A percentile compares a stretch with the other conserved stretches of the same genome.
Evolutionary conservation across 108 stramenopile genomes (phyloP).

Genomic region (Cyclotella distinguenda): DNA sequence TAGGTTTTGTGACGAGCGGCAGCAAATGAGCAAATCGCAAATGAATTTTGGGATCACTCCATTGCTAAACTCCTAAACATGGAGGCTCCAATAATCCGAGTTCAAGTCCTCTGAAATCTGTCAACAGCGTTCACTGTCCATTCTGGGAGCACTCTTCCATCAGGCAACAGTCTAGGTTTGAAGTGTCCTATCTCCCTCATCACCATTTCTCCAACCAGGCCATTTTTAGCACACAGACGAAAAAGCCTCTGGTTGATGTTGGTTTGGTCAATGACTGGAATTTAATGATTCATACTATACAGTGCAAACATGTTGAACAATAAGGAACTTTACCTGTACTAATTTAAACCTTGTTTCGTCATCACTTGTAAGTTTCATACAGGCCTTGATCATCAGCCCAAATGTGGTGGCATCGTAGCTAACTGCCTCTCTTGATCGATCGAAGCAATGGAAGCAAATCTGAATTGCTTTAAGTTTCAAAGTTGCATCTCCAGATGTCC

Average conservation of each 20-base stretch:
- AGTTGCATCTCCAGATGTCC: slow-evolving; percentile 4
- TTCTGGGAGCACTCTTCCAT: slow-evolving; percentile 11
- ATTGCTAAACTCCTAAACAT: too few relatives aligned
- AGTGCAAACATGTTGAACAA: not conserved
- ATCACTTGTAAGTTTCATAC: slow-evolving; percentile 32
- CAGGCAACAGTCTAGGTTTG: slow-evolving; percentile 4
- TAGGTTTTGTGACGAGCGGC: too few relatives aligned
- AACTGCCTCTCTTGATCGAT: slow-evolving; percentile 7
- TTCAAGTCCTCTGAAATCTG: too few relatives aligned
- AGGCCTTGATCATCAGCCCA: slow-evolving; percentile 37
- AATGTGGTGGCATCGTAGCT: slow-evolving; percentile 26
- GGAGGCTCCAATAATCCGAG: too few relatives aligned
- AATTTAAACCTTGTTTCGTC: slow-evolving; percentile 29
- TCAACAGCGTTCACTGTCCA: slow-evolving; percentile 27
- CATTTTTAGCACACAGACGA: slow-evolving; percentile 33
- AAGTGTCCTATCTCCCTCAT: slow-evolving; percentile 27
- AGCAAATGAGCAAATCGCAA: too few relatives aligned
- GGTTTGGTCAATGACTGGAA: not conserved
- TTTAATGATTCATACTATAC: not conserved
- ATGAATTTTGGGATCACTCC: too few relatives aligned
- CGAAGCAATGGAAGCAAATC: slow-evolving; percentile 20
- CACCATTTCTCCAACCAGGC: slow-evolving; percentile 39
- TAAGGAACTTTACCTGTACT: slow-evolving; percentile 20
- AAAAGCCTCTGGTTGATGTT: slow-evolving; percentile 17
- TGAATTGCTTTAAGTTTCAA: slow-evolving; percentile 31